Evolutionary conservation across 1,284 basidiomycete species (phyloP), one percentile per base, ranked within the genome.

Genomic region (Sparassis latifolia): DNA sequence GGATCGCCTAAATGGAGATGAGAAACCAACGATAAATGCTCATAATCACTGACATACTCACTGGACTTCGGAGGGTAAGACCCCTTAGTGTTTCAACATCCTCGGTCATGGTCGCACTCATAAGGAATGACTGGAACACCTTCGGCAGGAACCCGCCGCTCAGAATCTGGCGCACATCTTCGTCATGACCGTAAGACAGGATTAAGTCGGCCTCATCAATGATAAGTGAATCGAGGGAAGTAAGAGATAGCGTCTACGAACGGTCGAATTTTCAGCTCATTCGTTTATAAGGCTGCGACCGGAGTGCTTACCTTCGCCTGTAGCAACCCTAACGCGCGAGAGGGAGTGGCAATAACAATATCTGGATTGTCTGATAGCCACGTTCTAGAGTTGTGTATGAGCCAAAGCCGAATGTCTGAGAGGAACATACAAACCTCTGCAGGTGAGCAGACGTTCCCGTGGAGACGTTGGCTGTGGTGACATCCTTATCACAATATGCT

Each of bases 131-230:
- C 67, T 99, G 97, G 61, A 89, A 92, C 42, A 96, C 79, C 61
- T 87, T 89, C 10, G 96, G 94, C 4, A 99, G 76, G 61, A 80
- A 85, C 1, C 74, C 73, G 27, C 86, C 88, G 47, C 77, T 78
- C 57, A 97, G 84, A 45, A 99, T 89, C 51, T 89, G 79, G 39
- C 85, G 83, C 41, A 98, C 81, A 60, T 97, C 94, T 58, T 92
- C 88, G 59, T 95, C 89, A 63, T 99, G 93, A 4, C 97, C 97
- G 66, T 99, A 99, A 0, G 95, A 97, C 6, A 99, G 77, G 50
- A 99, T 91, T 31, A 99, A 80, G 66, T 99, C 97, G 9, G 97
- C 97, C 71, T 99, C 97, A 67, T 99, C 97, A 53, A 99, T 93
- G 27, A 97, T 91, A 10, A 99, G 81, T 12, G 90, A 89, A 50